phyloP scores from a whole-genome alignment of 2,329 filamentous ascomycete genomes.

The Alternaria burnsii region DNA sequence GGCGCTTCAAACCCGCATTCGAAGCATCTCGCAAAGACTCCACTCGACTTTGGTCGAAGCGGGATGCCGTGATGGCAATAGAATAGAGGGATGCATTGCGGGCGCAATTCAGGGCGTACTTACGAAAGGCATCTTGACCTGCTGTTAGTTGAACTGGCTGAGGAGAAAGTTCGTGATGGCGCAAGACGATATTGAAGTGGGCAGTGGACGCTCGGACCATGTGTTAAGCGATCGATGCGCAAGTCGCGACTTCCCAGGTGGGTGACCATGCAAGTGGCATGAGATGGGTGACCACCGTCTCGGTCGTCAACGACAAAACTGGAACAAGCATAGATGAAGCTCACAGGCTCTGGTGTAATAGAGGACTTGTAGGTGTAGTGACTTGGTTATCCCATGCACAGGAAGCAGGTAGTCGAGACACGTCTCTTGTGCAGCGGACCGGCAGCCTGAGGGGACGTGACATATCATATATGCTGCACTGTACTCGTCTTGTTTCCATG shows the following conservation, averaged over 20 bases:
- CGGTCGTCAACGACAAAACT: neutral
- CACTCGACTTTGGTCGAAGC: constrained; percentile 41
- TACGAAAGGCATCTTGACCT: constrained; percentile 59
- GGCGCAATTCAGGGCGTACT: constrained; percentile 45
- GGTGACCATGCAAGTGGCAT: constrained; percentile 15
- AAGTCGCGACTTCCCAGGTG: constrained; percentile 19
- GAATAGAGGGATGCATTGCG: constrained; percentile 13
- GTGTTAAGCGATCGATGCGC: constrained; percentile 26
- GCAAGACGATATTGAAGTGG: constrained; percentile 21
- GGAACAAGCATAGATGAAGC: neutral
- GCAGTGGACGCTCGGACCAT: constrained; percentile 18
- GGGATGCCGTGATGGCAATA: constrained; percentile 34
- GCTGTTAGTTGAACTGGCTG: constrained; percentile 40
- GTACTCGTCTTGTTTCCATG: neutral
- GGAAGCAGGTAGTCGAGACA: neutral
- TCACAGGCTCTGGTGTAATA: too few relatives aligned
- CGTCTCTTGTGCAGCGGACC: neutral
- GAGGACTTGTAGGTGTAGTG: neutral
- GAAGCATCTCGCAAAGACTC: constrained; percentile 88
- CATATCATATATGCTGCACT: neutral
- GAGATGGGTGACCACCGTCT: constrained; percentile 11
- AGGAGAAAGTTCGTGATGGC: constrained; percentile 33
- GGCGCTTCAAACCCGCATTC: constrained; percentile 86
- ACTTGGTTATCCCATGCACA: neutral
- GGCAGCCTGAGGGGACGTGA: neutral